Conservation (phyloP, 345 rosid species). For the Hibiscus trionum region DNA sequence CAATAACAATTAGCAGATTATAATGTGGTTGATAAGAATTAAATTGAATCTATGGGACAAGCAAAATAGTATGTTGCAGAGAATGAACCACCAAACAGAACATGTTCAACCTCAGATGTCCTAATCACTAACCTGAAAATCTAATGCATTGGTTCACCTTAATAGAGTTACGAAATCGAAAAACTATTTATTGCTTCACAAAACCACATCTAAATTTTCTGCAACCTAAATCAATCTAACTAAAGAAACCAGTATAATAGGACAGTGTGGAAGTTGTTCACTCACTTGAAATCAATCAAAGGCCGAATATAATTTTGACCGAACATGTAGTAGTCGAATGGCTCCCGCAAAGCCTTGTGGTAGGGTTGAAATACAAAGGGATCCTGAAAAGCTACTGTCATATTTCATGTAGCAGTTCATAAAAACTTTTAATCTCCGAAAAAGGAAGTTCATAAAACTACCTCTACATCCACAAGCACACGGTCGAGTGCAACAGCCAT, state of each 20-base stretch:
- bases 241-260: neutral
- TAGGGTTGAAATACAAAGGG: slow-evolving; percentile 66
- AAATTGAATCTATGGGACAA: neutral
- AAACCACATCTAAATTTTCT: neutral
- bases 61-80: neutral
- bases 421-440: slow-evolving; percentile 1
- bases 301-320: slow-evolving; percentile 91
- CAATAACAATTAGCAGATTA: neutral
- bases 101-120: too few relatives aligned
- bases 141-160: neutral
- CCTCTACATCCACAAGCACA: slow-evolving; percentile 79
- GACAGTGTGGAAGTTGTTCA: slow-evolving; percentile 8
- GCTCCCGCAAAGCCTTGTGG: slow-evolving; percentile 85
- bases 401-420: slow-evolving; percentile 17
- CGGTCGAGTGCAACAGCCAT: slow-evolving; percentile 77
- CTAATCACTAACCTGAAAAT: too few relatives aligned
- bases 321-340: slow-evolving; percentile 88
- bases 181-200: neutral
- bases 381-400: slow-evolving; percentile 45
- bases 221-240: neutral
- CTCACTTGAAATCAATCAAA: slow-evolving; percentile 77
- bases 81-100: neutral
- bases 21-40: neutral
- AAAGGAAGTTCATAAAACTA: slow-evolving; percentile 18
- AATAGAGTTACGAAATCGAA: neutral